These are phyloP conservation scores for Lactarius deliciosus DNA, from an alignment of 768 basidiomycete genomes.

Conservation along the genomic window DNA sequence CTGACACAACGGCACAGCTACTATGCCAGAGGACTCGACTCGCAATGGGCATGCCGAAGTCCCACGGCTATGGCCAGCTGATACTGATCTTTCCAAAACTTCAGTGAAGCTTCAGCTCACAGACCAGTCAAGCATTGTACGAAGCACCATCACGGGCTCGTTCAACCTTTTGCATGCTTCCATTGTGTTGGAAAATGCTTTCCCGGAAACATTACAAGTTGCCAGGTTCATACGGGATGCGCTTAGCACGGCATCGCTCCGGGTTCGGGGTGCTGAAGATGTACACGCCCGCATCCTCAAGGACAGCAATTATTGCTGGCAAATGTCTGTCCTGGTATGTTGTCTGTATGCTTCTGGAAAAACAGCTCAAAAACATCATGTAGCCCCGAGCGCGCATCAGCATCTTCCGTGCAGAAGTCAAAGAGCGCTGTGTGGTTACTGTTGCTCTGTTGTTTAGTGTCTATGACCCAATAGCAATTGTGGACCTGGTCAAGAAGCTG, in stretches of 20 bases:
- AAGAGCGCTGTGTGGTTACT: not conserved
- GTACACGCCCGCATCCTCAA: not conserved
- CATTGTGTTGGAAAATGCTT: not conserved
- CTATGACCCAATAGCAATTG: not conserved
- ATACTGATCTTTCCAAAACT: not conserved
- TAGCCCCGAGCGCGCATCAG: not conserved
- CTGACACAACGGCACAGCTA: too few relatives aligned
- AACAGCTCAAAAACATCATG: not conserved
- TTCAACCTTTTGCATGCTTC: not conserved
- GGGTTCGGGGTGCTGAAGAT: not conserved
- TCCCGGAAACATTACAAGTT: not conserved
- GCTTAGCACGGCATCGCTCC: not conserved
- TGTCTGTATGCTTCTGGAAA: not conserved
- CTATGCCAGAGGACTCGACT: too few relatives aligned
- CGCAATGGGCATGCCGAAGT: not conserved
- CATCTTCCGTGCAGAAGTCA: not conserved
- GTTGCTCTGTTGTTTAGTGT: not conserved
- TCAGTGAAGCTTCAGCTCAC: not conserved
- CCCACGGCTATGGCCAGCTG: not conserved
- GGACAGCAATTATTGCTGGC: not conserved
- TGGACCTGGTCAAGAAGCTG: not conserved
- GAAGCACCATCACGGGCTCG: too few relatives aligned
- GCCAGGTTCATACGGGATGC: not conserved
- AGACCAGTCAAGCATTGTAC: too few relatives aligned
- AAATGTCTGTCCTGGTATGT: not conserved